Percentiles rank a stretch among this genome's conserved stretches.
Conservation (phyloP, 768 basidiomycete species). For the Krasilnikovozyma curviuscula region DNA sequence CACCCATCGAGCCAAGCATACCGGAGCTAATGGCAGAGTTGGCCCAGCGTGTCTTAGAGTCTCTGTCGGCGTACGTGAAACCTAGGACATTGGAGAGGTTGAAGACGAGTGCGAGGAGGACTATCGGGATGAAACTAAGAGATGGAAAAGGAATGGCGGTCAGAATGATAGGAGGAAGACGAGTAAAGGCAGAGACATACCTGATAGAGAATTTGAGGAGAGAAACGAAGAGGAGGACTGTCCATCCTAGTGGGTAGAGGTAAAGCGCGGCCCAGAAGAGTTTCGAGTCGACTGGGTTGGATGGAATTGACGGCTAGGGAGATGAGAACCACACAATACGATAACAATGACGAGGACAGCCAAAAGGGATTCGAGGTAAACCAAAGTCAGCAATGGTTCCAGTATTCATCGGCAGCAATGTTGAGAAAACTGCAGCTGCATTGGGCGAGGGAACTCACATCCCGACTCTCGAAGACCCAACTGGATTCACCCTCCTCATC, state of each 20-base stretch:
- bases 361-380: no score
- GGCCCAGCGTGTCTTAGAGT: conserved; percentile 85
- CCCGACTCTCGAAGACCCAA: conserved; percentile 96
- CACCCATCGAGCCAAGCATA: conserved; percentile 41
- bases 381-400: not conserved
- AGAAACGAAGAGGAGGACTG: conserved; percentile 67
- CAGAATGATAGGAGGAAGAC: not conserved
- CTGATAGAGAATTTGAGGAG: conserved; percentile 70
- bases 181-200: conserved; percentile 33
- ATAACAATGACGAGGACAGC: not conserved
- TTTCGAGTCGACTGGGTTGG: conserved; percentile 12
- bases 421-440: not conserved
- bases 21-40: conserved; percentile 42
- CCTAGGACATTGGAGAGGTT: conserved; percentile 89
- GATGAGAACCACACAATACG: not conserved
- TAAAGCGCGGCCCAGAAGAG: conserved; percentile 58
- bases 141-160: not conserved
- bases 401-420: not conserved
- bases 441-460: conserved; percentile 39
- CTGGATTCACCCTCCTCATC: conserved; percentile 89
- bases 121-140: conserved; percentile 77
- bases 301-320: conserved; percentile 7
- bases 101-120: conserved; percentile 82
- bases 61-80: conserved; percentile 70
- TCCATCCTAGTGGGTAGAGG: conserved; percentile 72